Evolutionary conservation across 2,329 filamentous ascomycete genomes (phyloP).

Genomic region (Pezicula rhizophila): DNA sequence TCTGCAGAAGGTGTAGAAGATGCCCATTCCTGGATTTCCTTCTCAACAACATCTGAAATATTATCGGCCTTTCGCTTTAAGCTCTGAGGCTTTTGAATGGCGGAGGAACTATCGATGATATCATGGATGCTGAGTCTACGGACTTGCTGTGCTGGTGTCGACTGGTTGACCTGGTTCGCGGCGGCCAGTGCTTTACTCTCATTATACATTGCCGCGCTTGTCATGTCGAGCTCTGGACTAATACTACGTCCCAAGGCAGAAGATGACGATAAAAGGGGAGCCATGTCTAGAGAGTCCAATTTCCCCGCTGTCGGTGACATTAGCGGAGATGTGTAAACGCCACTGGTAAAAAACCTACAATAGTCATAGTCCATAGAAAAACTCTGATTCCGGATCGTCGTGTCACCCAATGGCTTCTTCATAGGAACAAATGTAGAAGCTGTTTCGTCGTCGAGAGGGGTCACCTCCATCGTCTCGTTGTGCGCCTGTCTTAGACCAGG

Average conservation of each 20-base stretch:
- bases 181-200: constrained; percentile 14
- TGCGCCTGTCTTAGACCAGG: background rate
- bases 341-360: too few species aligned
- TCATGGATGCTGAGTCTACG: constrained; percentile 24
- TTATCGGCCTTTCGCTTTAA: constrained; percentile 25
- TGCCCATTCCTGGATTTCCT: constrained; percentile 21
- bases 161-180: background rate
- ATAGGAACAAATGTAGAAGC: too few species aligned
- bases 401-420: too few species aligned
- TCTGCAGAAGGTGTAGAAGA: constrained; percentile 2
- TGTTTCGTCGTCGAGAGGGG: too few species aligned
- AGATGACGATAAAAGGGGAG: constrained; percentile 6
- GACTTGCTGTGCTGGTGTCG: constrained; percentile 3
- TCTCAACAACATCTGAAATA: constrained; percentile 22
- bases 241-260: background rate
- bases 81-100: constrained; percentile 1
- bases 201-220: constrained; percentile 21
- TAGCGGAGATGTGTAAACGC: background rate
- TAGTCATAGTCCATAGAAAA: too few species aligned
- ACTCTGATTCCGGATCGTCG: too few species aligned
- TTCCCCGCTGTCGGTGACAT: constrained; percentile 4
- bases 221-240: constrained; percentile 23
- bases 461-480: background rate
- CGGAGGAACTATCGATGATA: constrained; percentile 19
- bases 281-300: constrained; percentile 7